Evolutionary conservation across 2,329 filamentous ascomycete species (phyloP), one percentile per base, ranked within the genome.

Genomic region (Clathrospora elynae): DNA sequence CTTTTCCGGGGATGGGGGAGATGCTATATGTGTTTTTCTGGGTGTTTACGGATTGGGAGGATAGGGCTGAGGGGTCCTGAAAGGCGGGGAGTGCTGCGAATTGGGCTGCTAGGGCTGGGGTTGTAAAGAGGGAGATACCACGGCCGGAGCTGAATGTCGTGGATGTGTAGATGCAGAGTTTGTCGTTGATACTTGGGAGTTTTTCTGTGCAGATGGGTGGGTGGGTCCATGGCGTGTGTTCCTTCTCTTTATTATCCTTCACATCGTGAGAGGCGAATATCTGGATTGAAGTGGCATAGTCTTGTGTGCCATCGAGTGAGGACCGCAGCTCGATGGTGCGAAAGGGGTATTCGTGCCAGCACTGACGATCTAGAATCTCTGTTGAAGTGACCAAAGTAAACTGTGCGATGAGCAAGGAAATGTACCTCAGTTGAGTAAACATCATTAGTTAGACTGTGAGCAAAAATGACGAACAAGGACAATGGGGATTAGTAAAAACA

Each of bases 71-170:
- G 1, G 54, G 42, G 9, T 55, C 29, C 1, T 50, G 42, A 34
- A 69, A 66, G 3, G 60, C 53, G 0, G 64, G 60, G 1, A 69
- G 42, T 1, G 42, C 32, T 6, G 51, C 50, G 14, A 66, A 53
- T 22, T 57, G 18, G 3, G 35, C 29, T 2, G 67, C 64, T 19
- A 68, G 30, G 1, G 20, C 28, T 9, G 64, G 66, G 0, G 65
- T 68, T 0, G 67, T 70, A 35, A 70, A 60, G 5, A 70, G 57
- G 0, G 66, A 65, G 3, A 69, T 68, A 2, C 67, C 66, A 1
- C 64, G 57, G 6, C 58, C 59, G n/a, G 51, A 29, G 22, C 45
- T 52, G 22, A 68, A 68, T 1, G 58, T 52, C 1, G 46, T 33
- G 25, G 51, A 51, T 8, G 65, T 68, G 42, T 66, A 70, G 3